These are phyloP conservation scores for Clonostachys rosea DNA, from an alignment of 2,329 filamentous ascomycete species.

Conservation along the genomic window DNA sequence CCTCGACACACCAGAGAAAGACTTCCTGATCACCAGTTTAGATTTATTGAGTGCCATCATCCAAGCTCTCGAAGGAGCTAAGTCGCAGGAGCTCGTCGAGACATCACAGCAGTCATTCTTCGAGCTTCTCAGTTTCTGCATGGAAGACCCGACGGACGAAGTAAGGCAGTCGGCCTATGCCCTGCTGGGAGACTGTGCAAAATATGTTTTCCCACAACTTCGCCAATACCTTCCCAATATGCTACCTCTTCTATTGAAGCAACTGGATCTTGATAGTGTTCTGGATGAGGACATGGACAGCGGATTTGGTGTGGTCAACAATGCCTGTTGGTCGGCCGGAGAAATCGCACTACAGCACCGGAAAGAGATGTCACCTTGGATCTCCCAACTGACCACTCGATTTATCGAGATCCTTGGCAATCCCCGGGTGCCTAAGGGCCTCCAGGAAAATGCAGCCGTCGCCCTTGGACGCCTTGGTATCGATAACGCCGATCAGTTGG, in stretches of 20 bases:
- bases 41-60: slow-evolving; percentile 92
- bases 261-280: slow-evolving; percentile 77
- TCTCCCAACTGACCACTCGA: slow-evolving; percentile 71
- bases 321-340: slow-evolving; percentile 94
- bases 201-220: slow-evolving; percentile 82
- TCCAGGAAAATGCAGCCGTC: slow-evolving; percentile 92
- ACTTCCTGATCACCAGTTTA: slow-evolving; percentile 92
- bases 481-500: slow-evolving; percentile 70
- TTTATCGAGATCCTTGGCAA: slow-evolving; percentile 82
- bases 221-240: slow-evolving; percentile 69
- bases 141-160: slow-evolving; percentile 87
- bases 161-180: slow-evolving; percentile 96
- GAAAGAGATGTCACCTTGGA: slow-evolving; percentile 70
- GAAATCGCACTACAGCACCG: slow-evolving; percentile 83
- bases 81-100: slow-evolving; percentile 72
- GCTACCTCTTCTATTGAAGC: slow-evolving; percentile 77
- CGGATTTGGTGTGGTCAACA: slow-evolving; percentile 91
- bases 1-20: slow-evolving; percentile 83
- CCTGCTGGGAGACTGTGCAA: slow-evolving; percentile 88
- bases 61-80: slow-evolving; percentile 73
- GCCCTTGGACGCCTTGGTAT: slow-evolving; percentile 85
- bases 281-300: slow-evolving; percentile 77
- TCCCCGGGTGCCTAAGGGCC: slow-evolving; percentile 76
- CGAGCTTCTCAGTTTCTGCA: slow-evolving; percentile 83
- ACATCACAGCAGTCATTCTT: slow-evolving; percentile 81